phyloP scores from a whole-genome alignment of 768 basidiomycete species.

The Gymnopilus dilepis region DNA sequence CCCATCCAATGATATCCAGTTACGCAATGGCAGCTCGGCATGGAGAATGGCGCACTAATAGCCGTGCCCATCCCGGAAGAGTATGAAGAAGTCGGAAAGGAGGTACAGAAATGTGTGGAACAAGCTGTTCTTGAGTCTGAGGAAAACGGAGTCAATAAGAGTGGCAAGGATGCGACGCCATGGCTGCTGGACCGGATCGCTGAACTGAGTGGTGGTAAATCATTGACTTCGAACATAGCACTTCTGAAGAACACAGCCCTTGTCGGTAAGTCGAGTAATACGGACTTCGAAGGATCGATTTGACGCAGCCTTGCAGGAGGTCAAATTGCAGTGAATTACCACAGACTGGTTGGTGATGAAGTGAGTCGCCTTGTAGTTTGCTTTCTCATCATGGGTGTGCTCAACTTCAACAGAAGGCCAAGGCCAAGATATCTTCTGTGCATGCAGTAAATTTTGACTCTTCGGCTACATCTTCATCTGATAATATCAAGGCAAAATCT shows the following conservation, averaged over 20 bases:
- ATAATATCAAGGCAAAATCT: background rate
- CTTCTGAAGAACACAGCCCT: slow-evolving; percentile 88
- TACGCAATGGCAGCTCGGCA: slow-evolving; percentile 68
- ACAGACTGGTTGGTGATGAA: slow-evolving; percentile 47
- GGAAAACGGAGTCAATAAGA: slow-evolving; percentile 73
- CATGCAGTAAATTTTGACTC: background rate
- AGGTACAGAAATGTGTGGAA: slow-evolving; percentile 79
- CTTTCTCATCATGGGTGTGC: background rate
- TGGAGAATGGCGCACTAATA: slow-evolving; percentile 80
- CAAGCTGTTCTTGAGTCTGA: slow-evolving; percentile 86
- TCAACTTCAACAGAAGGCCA: background rate
- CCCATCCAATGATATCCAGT: slow-evolving; percentile 47
- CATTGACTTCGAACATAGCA: slow-evolving; percentile 81
- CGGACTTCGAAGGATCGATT: background rate
- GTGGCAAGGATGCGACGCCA: slow-evolving; percentile 93
- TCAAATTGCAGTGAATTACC: slow-evolving; percentile 79
- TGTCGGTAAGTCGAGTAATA: slow-evolving; percentile 57
- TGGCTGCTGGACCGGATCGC: slow-evolving; percentile 88
- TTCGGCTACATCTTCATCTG: slow-evolving; percentile 2
- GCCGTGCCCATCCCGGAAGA: slow-evolving; percentile 89
- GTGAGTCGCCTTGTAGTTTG: slow-evolving; percentile 38
- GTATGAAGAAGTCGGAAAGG: slow-evolving; percentile 67
- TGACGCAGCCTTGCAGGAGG: slow-evolving; percentile 53
- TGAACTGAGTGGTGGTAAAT: slow-evolving; percentile 79
- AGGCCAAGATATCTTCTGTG: background rate